Conservation (phyloP, 1,284 basidiomycete genomes). For the Singerocomus inundabilis region DNA sequence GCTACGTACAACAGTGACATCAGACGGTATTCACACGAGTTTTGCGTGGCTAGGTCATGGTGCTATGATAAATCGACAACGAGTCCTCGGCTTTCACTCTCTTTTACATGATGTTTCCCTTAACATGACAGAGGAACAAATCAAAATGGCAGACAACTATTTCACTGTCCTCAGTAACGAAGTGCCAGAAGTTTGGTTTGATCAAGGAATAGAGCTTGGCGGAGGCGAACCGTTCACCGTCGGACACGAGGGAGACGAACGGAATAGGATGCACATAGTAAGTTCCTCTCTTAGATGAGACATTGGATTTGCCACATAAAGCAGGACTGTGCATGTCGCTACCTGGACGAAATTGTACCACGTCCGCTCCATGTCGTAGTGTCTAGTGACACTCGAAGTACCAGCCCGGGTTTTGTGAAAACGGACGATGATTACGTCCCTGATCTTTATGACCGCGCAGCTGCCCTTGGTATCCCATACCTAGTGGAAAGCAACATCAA, state of each 20-base stretch:
- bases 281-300: constrained; percentile 26
- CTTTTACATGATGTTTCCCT: constrained; percentile 42
- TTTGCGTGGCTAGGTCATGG: constrained; percentile 72
- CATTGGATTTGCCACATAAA: background rate
- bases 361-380: background rate
- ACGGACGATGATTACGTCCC: background rate
- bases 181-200: constrained; percentile 55
- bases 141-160: constrained; percentile 71
- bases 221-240: constrained; percentile 63
- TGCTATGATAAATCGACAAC: constrained; percentile 46
- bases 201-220: constrained; percentile 57
- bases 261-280: constrained; percentile 61
- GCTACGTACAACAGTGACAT: constrained; percentile 38
- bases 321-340: constrained; percentile 28
- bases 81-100: constrained; percentile 47
- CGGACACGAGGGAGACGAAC: constrained; percentile 52
- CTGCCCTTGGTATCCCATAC: constrained; percentile 47
- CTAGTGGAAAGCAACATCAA: constrained; percentile 55
- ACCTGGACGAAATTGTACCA: constrained; percentile 25
- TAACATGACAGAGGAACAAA: constrained; percentile 47
- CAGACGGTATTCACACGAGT: constrained; percentile 46
- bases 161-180: constrained; percentile 56
- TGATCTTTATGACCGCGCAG: constrained; percentile 33
- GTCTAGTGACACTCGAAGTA: background rate
- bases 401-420: constrained; percentile 14